phyloP scores from a whole-genome alignment of 768 basidiomycete genomes.

The Rhizopogon vulgaris region DNA sequence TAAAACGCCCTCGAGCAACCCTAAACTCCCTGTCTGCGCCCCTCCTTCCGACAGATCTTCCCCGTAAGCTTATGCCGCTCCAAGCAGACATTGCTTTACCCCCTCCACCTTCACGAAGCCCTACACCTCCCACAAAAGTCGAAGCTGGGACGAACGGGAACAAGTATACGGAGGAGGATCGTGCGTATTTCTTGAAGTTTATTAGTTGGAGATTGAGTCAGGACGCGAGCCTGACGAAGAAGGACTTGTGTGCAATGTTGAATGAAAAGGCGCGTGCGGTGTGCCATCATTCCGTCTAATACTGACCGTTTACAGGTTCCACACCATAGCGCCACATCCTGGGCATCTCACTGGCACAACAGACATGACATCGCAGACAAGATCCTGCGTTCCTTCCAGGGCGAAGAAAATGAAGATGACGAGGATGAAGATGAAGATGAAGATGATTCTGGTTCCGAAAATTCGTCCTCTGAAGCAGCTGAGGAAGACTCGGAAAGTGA shows the following conservation, averaged over 20 bases:
- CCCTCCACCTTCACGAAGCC: constrained; percentile 61
- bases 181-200: constrained; percentile 60
- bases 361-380: constrained; percentile 64
- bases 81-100: constrained; percentile 56
- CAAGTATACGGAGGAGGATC: constrained; percentile 62
- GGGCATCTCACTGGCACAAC: constrained; percentile 63
- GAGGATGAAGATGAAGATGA: constrained; percentile 32
- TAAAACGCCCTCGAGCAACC: constrained; percentile 33
- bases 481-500: constrained; percentile 19
- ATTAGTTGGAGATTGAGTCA: constrained; percentile 54
- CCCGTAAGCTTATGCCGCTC: constrained; percentile 48
- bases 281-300: not conserved
- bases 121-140: constrained; percentile 53
- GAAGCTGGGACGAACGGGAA: constrained; percentile 45
- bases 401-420: constrained; percentile 30
- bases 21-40: constrained; percentile 57
- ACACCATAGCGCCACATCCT: constrained; percentile 57
- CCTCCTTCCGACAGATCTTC: constrained; percentile 23
- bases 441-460: constrained; percentile 14
- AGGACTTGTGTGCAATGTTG: constrained; percentile 48
- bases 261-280: constrained; percentile 42
- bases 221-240: constrained; percentile 46
- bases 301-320: constrained; percentile 42
- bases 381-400: constrained; percentile 40
- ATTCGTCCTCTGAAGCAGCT: constrained; percentile 4